Base-by-base conservation (phyloP, 164 flowering plant genomes). In the Vitis labrusca region DNA sequence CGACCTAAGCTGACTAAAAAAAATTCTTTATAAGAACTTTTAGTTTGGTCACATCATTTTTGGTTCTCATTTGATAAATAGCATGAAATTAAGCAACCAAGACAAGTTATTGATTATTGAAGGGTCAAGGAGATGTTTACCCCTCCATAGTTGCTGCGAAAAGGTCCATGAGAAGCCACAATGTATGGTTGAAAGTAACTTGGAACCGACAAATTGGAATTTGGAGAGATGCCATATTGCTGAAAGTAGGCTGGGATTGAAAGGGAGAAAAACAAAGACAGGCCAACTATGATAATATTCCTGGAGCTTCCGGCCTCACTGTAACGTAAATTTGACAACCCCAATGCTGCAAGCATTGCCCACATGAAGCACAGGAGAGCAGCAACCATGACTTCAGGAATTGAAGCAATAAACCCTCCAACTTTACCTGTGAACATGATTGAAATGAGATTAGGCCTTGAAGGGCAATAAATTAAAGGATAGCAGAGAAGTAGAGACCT, bases 221-320 rank as follows among this genome's bases (percentile, higher is more conserved):
- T 85, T 54, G 98, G 94, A 66, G 85, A 81, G 72, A 87, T 70
- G 66, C 98, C 98, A 70, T 93, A 91, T 66, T 93, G 98, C 92
- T 95, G 99, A 80, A 95, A 93, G 79, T 95, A 95, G 19, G 98
- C 88, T 37, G 99, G 99, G 74, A 95, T 65, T 0, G 99, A 91
- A 14, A 95, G 81, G 9, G 98, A 88, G 72, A 95, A 89, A 73
- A 95, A 93, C 74, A 95, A 78, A 55, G 99, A 91, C 52, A 95
- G 77, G 10, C 99, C 99, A 62, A 95, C 94, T 27, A 95, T 95
- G 76, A 95, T 93, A 23, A 93, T 93, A 67, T 95, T 95, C 69
- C 99, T 85, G 27, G 99, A 95, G 85, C 99, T 95, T 80, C 98
- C 98, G 8, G 99, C 98, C 74, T 95, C 98, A 77, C 98, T 95